phyloP scores from a whole-genome alignment of 352 stramenopile species.

The Phytophthora aleatoria region DNA sequence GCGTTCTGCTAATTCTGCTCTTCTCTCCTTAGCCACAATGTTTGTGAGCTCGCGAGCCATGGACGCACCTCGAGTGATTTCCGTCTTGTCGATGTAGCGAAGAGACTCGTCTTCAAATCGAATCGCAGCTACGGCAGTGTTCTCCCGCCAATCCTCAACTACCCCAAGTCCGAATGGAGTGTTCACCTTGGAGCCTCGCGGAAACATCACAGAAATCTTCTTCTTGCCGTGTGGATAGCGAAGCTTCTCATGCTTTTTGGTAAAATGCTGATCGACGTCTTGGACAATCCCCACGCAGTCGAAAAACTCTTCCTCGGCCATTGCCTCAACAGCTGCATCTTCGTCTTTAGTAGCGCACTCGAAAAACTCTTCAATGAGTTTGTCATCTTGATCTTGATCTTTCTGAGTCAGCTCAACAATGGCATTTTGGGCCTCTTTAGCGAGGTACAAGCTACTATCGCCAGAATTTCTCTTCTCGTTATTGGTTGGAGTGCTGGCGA shows the following conservation, averaged over 20 bases:
- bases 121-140: constrained; percentile 47
- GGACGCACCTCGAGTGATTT: constrained; percentile 57
- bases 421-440: constrained; percentile 30
- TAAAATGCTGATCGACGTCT: constrained; percentile 54
- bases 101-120: constrained; percentile 45
- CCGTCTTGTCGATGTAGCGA: constrained; percentile 68
- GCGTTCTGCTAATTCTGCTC: constrained; percentile 49
- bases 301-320: constrained; percentile 85
- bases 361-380: constrained; percentile 76
- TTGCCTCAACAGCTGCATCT: constrained; percentile 55
- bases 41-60: constrained; percentile 35
- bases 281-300: constrained; percentile 74
- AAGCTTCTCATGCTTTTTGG: constrained; percentile 29
- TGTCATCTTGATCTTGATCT: constrained; percentile 47
- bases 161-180: constrained; percentile 71
- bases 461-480: constrained; percentile 1
- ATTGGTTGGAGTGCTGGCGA: constrained; percentile 18
- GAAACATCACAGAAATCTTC: constrained; percentile 40
- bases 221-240: constrained; percentile 6
- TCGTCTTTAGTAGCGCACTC: constrained; percentile 65
- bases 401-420: constrained; percentile 35
- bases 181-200: constrained; percentile 52
- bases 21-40: constrained; percentile 47
- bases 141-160: constrained; percentile 52
- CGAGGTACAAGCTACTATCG: constrained; percentile 17